Evolutionary conservation across 345 rosid genomes (phyloP), one percentile per base, ranked within the genome.

Genomic region (Iberis pinnata): DNA sequence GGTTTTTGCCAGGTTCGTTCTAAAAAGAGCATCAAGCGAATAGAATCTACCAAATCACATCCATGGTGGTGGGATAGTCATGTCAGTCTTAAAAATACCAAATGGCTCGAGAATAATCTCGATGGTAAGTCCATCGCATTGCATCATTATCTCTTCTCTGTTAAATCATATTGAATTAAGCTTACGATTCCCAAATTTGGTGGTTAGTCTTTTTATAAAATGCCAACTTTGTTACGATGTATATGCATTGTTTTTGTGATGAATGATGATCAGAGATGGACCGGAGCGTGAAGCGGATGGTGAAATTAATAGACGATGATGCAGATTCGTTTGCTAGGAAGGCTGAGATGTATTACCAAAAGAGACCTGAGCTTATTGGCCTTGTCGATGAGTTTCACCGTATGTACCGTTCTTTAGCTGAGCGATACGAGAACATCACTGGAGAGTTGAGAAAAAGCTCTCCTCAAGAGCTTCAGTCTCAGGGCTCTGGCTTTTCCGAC

Each of bases 401-500:
- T 40, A 65, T 73, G 51, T 76, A 64, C 43, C 73, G 70, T 41
- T 53, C 68, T 35, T 46, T 76, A n/a, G 74, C 78, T 0, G 71
- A 71, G 14, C 64, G 68, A 10, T 67, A 74, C 18, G 73, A 70
- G 49, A 70, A 77, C 45, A 63, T 86, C 36, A 81, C 83, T 0
- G 92, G 76, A 42, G 96, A 87, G 71, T 58, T 85, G 77, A 69
- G 73, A 58, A 83, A 75, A 70, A 70, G 55, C 43, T 51, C 82
- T 18, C 73, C 84, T 0, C 58, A 57, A 7, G 97, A 78, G 53
- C 86, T 84, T 46, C 83, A 78, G 56, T 75, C 83, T 19, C 95
- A 82, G 32, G 40, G 76, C 70, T 80, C 84, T 0, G 78, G 75
- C 18, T 6, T 78, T 53, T 69, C 90, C 40, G 95, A 79, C 44